A percentile compares a stretch with the other conserved stretches of the same genome.
Conservation (phyloP, 495 filamentous ascomycete genomes). For the Cenococcum geophilum region DNA sequence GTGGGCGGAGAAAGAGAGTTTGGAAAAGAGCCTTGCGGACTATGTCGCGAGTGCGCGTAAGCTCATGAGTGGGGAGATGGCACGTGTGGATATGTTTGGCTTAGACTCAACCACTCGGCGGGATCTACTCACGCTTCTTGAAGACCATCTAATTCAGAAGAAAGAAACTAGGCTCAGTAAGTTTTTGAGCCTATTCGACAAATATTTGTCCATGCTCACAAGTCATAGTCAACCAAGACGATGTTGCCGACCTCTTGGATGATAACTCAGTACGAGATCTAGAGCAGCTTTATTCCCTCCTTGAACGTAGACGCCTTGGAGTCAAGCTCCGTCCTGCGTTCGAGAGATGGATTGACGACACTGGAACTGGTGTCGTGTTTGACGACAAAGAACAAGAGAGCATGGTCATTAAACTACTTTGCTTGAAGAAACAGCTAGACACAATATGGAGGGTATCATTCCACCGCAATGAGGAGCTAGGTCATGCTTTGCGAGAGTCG, state of each 20-base stretch:
- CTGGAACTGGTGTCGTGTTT: slow-evolving; percentile 72
- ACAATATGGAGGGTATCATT: slow-evolving; percentile 67
- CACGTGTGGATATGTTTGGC: slow-evolving; percentile 68
- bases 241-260: slow-evolving; percentile 62
- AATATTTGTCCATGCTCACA: background rate
- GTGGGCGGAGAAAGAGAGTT: slow-evolving; percentile 59
- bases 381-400: slow-evolving; percentile 69
- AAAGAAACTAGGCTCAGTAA: slow-evolving; percentile 43
- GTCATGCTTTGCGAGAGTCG: slow-evolving; percentile 69
- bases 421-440: slow-evolving; percentile 77
- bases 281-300: slow-evolving; percentile 67
- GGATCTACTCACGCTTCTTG: slow-evolving; percentile 62
- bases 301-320: slow-evolving; percentile 59
- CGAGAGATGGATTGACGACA: slow-evolving; percentile 66
- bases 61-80: slow-evolving; percentile 63
- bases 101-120: slow-evolving; percentile 77
- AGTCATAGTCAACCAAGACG: slow-evolving; percentile 35
- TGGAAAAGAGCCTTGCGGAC: slow-evolving; percentile 51
- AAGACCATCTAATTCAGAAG: slow-evolving; percentile 57
- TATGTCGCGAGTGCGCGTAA: slow-evolving; percentile 63
- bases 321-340: slow-evolving; percentile 63
- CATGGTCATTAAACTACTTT: slow-evolving; percentile 81
- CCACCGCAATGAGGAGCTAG: slow-evolving; percentile 62
- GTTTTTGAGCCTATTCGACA: slow-evolving; percentile 1
- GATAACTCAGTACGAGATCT: slow-evolving; percentile 59